Base-by-base conservation (phyloP, 176 grass and related monocot genomes). In the Triticum monococcum region DNA sequence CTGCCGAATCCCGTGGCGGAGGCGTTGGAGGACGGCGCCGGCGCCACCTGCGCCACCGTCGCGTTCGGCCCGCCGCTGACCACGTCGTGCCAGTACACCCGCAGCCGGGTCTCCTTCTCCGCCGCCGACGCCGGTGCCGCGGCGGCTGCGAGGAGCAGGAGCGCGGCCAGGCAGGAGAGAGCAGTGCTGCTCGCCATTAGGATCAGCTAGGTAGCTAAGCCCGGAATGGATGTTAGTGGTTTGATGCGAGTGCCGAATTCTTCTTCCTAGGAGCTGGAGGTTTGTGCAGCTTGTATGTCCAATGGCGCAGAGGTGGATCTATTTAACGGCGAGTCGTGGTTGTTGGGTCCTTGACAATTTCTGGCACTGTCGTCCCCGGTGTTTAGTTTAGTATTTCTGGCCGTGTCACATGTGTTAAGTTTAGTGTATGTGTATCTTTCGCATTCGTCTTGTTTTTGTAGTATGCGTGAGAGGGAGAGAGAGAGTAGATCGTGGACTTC, bases 21-120 rank as follows among this genome's bases (percentile, higher is more conserved):
- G 30, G 63, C 68, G 67, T 69, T 84, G 14, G 84, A 22, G 8
- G 25, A 24, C 5, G 25, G 30, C 10, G 32, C 75, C 22, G 28
- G 63, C 7, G 82, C 80, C 9, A 93, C 90, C 22, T 36, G 33
- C 68, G 56, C 61, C 0, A 79, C 28, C 35, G 88, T 90, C 5
- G 88, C 10, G 88, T 91, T 89, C 3, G 84, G 87, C 0, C 69
- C 36, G 69, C 94, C 89, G 78, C 68, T 88, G 77, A 88, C 66
- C 64, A 90, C 77, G 81, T 96, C 91, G 87, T 96, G 94, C 87
- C 88, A 96, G 94, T 78, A 96, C 83, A 96, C 84, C 38, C 87
- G 87, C 17, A 96, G 75, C 18, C 64, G 68, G 28, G 87, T 89
- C 32, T 84, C 75, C 75, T 57, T 91, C 70, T 75, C 59, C 23